Percentiles rank a stretch among this genome's conserved stretches.
Conservation (phyloP, 805 yeast genomes). For the Nakazawaea sp. region DNA sequence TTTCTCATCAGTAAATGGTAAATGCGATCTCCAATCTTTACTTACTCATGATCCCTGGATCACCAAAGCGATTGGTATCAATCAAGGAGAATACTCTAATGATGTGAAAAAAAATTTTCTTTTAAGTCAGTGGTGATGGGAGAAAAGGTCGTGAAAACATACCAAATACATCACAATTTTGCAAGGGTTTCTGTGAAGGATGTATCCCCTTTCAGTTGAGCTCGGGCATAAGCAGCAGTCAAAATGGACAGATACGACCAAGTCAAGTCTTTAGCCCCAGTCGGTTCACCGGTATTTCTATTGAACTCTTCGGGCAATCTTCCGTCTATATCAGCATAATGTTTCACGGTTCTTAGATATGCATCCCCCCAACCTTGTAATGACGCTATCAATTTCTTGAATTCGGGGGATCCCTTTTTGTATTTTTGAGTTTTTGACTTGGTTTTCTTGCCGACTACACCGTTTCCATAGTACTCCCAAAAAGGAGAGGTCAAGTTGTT, state of each 20-base stretch:
- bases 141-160: not conserved
- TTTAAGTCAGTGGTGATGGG: not conserved
- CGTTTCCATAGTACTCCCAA: conserved; percentile 8
- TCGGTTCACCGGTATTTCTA: conserved; percentile 36
- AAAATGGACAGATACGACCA: conserved; percentile 38
- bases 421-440: conserved; percentile 12
- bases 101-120: not conserved
- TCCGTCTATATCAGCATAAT: conserved; percentile 31
- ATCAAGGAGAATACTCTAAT: not conserved
- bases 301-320: conserved; percentile 38
- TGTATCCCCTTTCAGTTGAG: not conserved
- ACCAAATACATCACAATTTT: not conserved
- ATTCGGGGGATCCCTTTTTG: not conserved
- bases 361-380: conserved; percentile 21
- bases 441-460: conserved; percentile 3
- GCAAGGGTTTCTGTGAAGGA: not conserved
- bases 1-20: conserved; percentile 35
- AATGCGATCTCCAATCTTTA: too few relatives aligned
- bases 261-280: conserved; percentile 39
- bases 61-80: too few relatives aligned
- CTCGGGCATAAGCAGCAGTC: conserved; percentile 20
- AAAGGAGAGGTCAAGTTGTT: conserved; percentile 3
- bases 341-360: conserved; percentile 27
- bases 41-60: too few relatives aligned
- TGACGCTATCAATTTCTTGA: not conserved